Evolutionary conservation across 148 eudicot species (phyloP).

Genomic region (Talinum fruticosum): DNA sequence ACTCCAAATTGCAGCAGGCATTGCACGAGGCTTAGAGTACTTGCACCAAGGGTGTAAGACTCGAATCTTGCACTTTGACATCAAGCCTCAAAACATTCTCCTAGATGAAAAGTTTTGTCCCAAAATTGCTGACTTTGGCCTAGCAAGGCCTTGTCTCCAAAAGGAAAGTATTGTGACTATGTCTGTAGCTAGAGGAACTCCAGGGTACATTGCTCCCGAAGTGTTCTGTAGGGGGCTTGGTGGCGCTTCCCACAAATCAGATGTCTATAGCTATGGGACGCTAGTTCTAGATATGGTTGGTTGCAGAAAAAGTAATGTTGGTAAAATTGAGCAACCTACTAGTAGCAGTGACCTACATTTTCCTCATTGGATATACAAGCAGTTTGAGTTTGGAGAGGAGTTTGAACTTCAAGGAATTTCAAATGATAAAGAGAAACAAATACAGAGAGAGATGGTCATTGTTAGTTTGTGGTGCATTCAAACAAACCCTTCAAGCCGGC

Average conservation of each 20-base stretch:
- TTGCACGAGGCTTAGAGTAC: not conserved
- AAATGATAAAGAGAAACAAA: not conserved
- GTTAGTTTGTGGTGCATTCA: slow-evolving; percentile 1
- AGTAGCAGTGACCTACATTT: not conserved
- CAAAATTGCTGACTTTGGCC: slow-evolving; percentile 27
- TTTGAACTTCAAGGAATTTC: not conserved
- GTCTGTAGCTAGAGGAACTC: slow-evolving; percentile 26
- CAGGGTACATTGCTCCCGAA: slow-evolving; percentile 36
- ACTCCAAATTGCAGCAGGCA: not conserved
- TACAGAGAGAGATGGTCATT: not conserved
- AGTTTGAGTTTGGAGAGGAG: not conserved
- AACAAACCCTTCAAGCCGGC: not conserved
- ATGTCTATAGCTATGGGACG: slow-evolving; percentile 32
- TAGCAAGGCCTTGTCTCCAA: slow-evolving; percentile 24
- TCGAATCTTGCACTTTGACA: not conserved
- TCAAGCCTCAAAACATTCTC: slow-evolving; percentile 19
- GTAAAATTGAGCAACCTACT: not conserved
- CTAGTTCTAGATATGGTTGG: slow-evolving; percentile 28
- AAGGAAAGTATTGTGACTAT: slow-evolving; percentile 15
- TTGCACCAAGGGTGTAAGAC: not conserved
- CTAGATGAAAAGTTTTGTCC: slow-evolving; percentile 30
- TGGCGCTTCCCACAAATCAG: slow-evolving; percentile 30
- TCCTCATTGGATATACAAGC: slow-evolving; percentile 4
- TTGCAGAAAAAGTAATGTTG: slow-evolving; percentile 13
- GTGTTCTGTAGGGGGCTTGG: slow-evolving; percentile 33